phyloP scores from a whole-genome alignment of 805 yeast species.

The Komagataella mondaviorum region DNA sequence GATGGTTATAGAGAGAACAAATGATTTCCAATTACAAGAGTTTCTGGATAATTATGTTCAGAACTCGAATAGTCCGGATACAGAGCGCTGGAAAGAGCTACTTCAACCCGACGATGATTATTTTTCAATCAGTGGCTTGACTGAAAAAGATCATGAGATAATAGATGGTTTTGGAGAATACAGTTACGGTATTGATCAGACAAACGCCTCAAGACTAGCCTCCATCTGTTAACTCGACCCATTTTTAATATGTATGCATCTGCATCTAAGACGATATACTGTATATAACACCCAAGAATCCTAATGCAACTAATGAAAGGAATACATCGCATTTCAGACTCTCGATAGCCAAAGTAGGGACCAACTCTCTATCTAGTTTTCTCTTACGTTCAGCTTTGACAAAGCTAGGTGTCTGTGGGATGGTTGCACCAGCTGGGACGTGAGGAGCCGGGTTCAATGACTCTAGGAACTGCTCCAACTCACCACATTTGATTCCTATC shows the following conservation, averaged over 20 bases:
- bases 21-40: slow-evolving; percentile 5
- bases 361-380: slow-evolving; percentile 18
- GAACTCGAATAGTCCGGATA: neutral
- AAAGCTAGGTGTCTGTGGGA: slow-evolving; percentile 31
- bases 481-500: slow-evolving; percentile 76
- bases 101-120: neutral
- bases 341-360: slow-evolving; percentile 8
- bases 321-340: neutral
- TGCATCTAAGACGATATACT: neutral
- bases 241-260: neutral
- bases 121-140: neutral
- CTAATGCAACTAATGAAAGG: neutral
- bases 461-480: slow-evolving; percentile 82
- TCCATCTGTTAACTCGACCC: neutral
- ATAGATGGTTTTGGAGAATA: slow-evolving; percentile 7
- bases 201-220: neutral
- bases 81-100: neutral
- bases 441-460: slow-evolving; percentile 48
- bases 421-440: slow-evolving; percentile 38
- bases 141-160: slow-evolving; percentile 1
- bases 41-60: slow-evolving; percentile 3
- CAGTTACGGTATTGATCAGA: slow-evolving; percentile 4
- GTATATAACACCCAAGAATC: neutral
- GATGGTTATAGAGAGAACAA: slow-evolving; percentile 3
- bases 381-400: slow-evolving; percentile 31